Evolutionary conservation across 306 rosid species (phyloP).

Genomic region (Trifolium subterraneum): DNA sequence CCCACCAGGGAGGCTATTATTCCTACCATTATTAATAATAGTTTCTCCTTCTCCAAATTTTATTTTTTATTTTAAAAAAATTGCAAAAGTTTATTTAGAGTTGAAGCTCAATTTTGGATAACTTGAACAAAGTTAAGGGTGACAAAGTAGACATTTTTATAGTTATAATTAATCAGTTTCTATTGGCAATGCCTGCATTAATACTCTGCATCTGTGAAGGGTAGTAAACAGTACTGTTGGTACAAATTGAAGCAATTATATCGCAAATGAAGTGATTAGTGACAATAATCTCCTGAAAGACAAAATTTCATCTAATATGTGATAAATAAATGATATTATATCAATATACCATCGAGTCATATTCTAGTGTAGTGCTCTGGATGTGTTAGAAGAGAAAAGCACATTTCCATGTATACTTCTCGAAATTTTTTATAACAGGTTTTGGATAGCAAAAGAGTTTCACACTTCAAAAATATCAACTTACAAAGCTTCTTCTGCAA

Average conservation of each 20-base stretch:
- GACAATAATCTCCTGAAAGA: neutral
- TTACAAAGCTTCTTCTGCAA: conserved; percentile 32
- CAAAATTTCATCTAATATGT: neutral
- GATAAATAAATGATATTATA: too few relatives aligned
- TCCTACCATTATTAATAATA: too few relatives aligned
- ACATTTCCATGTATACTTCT: neutral
- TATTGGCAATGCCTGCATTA: neutral
- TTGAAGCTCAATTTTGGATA: conserved; percentile 24
- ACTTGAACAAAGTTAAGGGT: neutral
- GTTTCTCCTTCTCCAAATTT: too few relatives aligned
- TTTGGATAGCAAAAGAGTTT: neutral
- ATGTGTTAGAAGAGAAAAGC: too few relatives aligned
- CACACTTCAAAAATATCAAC: conserved; percentile 11
- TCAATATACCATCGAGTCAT: too few relatives aligned
- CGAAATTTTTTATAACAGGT: neutral
- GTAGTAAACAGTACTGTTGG: neutral
- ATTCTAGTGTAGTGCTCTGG: too few relatives aligned
- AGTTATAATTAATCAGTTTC: neutral
- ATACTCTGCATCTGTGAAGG: neutral
- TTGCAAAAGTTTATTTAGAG: conserved; percentile 31
- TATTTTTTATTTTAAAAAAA: conserved; percentile 14
- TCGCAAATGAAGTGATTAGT: neutral
- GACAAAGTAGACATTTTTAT: neutral
- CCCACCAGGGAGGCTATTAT: too few relatives aligned
- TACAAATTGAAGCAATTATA: neutral